Base-by-base conservation (phyloP, 2,329 filamentous ascomycete genomes). In the Helotiales sp. region DNA sequence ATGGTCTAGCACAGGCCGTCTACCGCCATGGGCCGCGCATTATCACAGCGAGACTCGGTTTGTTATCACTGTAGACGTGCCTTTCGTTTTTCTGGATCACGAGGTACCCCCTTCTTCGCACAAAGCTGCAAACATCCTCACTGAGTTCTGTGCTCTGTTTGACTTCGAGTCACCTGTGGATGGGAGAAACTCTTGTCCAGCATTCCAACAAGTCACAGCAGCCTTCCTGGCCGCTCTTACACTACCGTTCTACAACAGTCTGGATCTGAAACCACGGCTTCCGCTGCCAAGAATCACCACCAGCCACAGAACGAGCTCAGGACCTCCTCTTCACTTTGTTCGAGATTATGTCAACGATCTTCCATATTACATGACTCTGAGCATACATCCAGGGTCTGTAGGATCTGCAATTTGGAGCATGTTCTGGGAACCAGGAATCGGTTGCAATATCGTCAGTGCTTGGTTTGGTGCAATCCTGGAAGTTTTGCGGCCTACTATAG, bases 291-390 rank as follows among this genome's bases (percentile, higher is more conserved):
- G 34, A 19, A 50, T 58, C 19, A 50, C 33, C n/a, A 44, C 19
- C 24, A 30, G 13, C 15, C 34, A 54, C 24, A 47, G 17, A 36
- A 50, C 27, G 17, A n/a, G 31, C 34, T 22, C 25, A 25, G 27
- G 10, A 42, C n/a, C 34, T 54, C 51, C 38, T 44, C 19, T n/a
- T n/a, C n/a, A 34, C 9, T 54, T 46, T 44, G 44, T 54, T 54
- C 36, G 44, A 54, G 34, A 50, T 50, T 58, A 58, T 54, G n/a
- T 51, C 19, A 38, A 54, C 19, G 51, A 58, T 27, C 44, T 58
- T 51, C 44, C 33, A 33, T 58, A 50, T 25, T 54, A 54, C 34
- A 58, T 54, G 44, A 58, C 51, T 51, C 44, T 58, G 19, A 54
- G 55, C 27, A 44, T 58, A 58, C 29, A 49, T 46, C 36, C 44